Evolutionary conservation across 352 stramenopile species (phyloP), one percentile per base, ranked within the genome.

Genomic region (Globisporangium viniferum): DNA sequence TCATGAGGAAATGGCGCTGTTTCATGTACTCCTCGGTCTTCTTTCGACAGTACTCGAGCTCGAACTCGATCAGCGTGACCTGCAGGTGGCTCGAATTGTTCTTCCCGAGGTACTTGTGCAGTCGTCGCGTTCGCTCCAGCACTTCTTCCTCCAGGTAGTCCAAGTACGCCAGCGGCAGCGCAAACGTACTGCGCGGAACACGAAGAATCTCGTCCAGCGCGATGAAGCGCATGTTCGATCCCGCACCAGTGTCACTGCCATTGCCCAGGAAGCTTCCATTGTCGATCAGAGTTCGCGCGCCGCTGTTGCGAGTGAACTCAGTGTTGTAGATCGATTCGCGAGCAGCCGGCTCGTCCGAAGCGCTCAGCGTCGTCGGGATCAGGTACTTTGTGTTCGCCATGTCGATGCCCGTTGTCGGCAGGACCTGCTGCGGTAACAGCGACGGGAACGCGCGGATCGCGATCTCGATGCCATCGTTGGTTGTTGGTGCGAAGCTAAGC

Each of bases 361-460:
- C 74, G 44, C 74, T 69, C 18, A 92, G 62, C 0, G 73, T 85
- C 41, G 86, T 92, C 2, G 86, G 84, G 24, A 94, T 79, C 22
- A 94, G 68, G 67, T 87, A 94, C 65, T 94, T 94, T 59, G 83
- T 59, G 62, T 85, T 84, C 18, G 86, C 86, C 78, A 92, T 92
- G 61, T 92, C 83, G 10, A 91, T 73, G 1, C 84, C 81, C 1
- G 80, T 86, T 0, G 84, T 90, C 1, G 76, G 76, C 12, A 92
- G 75, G 1, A 92, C 69, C 15, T 67, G 64, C 69, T 92, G 82
- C 1, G 76, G 79, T 1, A 73, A 20, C 15, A 89, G 36, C 1
- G 82, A 85, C 15, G 62, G 77, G 63, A 90, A 90, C 3, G 78
- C 75, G 53, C 86, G 80, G 15, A 91, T 79, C 15, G 87, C 70